Evolutionary conservation across 139 green algal genomes (phyloP).

Genomic region (Chlamydomonas asymmetrica): DNA sequence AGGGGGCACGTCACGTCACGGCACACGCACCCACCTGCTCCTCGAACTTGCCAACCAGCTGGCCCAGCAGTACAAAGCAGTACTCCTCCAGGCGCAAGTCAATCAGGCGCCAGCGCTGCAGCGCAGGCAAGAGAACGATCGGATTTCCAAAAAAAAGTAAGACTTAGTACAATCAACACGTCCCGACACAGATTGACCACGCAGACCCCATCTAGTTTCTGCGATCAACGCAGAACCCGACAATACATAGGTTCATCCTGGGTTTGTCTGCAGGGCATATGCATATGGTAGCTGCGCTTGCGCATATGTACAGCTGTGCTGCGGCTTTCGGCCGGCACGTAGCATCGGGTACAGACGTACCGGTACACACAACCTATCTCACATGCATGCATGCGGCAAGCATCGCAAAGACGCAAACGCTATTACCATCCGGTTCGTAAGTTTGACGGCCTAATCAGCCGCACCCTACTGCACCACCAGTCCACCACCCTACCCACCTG

Average conservation of each 20-base stretch:
- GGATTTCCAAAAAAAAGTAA: background rate
- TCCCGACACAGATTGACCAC: background rate
- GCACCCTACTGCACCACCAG: too few relatives aligned
- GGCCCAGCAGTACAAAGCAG: conserved; percentile 85
- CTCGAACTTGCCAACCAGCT: conserved; percentile 74
- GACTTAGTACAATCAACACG: background rate
- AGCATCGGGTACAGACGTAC: background rate
- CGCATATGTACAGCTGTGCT: background rate
- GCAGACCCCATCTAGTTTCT: too few relatives aligned
- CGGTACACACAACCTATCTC: too few relatives aligned
- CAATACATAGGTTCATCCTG: too few relatives aligned
- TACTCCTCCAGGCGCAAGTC: conserved; percentile 94
- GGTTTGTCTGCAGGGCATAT: too few relatives aligned
- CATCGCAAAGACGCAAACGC: too few relatives aligned
- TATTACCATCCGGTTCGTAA: too few relatives aligned
- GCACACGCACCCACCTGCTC: conserved; percentile 46
- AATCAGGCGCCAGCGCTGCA: conserved; percentile 83
- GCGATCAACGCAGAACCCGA: too few relatives aligned
- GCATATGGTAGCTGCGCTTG: background rate
- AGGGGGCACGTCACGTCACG: too few relatives aligned
- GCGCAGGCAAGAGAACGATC: background rate
- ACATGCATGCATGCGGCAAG: too few relatives aligned
- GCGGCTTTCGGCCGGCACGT: background rate
- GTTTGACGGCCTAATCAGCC: too few relatives aligned
- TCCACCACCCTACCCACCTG: too few relatives aligned